Percentiles rank a stretch among this genome's conserved stretches.
phyloP scores from a whole-genome alignment of 2,329 filamentous ascomycete genomes.

The Fusarium stilboides region DNA sequence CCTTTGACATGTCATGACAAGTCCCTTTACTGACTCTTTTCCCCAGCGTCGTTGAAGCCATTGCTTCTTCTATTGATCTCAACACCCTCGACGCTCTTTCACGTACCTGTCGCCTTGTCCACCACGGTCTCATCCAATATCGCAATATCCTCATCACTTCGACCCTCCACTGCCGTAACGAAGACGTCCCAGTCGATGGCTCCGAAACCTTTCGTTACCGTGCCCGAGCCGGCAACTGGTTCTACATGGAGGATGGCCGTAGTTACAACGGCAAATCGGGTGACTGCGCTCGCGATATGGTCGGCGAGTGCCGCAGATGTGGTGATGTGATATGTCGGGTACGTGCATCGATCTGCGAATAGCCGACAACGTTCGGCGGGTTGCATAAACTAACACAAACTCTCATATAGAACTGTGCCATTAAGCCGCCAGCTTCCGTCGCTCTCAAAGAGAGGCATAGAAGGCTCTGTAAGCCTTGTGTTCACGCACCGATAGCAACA shows the following conservation, averaged over 20 bases:
- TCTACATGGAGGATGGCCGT: slow-evolving; percentile 71
- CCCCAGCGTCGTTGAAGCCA: slow-evolving; percentile 79
- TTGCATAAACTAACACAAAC: slow-evolving; percentile 24
- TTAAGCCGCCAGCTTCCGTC: slow-evolving; percentile 81
- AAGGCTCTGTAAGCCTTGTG: slow-evolving; percentile 83
- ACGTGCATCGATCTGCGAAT: slow-evolving; percentile 53
- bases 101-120: slow-evolving; percentile 84
- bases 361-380: slow-evolving; percentile 5
- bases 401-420: slow-evolving; percentile 83
- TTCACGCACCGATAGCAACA: slow-evolving; percentile 76
- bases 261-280: slow-evolving; percentile 77
- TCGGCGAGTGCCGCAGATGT: slow-evolving; percentile 85
- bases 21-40: slow-evolving; percentile 31
- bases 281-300: slow-evolving; percentile 88
- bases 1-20: slow-evolving; percentile 25
- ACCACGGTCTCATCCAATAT: slow-evolving; percentile 83
- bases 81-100: slow-evolving; percentile 90
- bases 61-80: slow-evolving; percentile 85
- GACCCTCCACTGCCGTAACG: slow-evolving; percentile 86
- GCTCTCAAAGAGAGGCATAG: slow-evolving; percentile 83
- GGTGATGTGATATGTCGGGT: slow-evolving; percentile 85
- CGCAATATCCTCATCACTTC: slow-evolving; percentile 79
- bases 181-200: slow-evolving; percentile 69
- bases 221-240: slow-evolving; percentile 70
- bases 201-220: slow-evolving; percentile 72